phyloP scores from a whole-genome alignment of 2,329 filamentous ascomycete species.

The Penicillium sp. region DNA sequence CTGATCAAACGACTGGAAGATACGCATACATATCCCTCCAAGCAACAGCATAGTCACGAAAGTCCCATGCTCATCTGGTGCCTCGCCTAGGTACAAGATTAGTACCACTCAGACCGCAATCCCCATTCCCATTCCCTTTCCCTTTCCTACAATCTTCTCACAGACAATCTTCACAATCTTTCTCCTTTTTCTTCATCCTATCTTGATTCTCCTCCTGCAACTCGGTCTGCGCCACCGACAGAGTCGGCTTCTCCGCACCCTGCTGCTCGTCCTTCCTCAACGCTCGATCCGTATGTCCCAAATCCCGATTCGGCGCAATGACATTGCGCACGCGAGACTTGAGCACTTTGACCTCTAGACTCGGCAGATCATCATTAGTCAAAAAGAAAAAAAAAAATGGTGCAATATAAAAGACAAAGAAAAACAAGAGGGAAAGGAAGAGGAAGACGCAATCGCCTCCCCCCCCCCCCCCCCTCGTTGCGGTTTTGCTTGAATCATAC shows the following conservation, averaged over 20 bases:
- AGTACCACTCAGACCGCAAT: too few relatives aligned
- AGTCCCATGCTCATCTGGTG: too few relatives aligned
- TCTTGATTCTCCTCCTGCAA: slow-evolving; percentile 5
- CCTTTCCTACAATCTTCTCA: background rate
- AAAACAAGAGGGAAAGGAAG: background rate
- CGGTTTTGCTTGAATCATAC: slow-evolving; percentile 30
- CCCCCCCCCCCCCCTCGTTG: too few relatives aligned
- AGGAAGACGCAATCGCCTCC: background rate
- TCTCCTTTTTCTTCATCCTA: slow-evolving; percentile 15
- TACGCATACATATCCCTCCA: too few relatives aligned
- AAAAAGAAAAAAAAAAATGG: background rate
- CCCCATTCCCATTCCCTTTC: too few relatives aligned
- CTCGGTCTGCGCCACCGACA: too few relatives aligned
- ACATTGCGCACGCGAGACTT: slow-evolving; percentile 79
- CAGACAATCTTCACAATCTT: slow-evolving; percentile 18
- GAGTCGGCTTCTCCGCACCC: slow-evolving; percentile 18
- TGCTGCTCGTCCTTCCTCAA: slow-evolving; percentile 37
- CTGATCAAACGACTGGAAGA: too few relatives aligned
- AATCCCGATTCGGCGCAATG: slow-evolving; percentile 67
- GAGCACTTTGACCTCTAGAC: slow-evolving; percentile 72
- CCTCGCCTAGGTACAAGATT: too few relatives aligned
- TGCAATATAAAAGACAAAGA: background rate
- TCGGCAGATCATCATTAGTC: too few relatives aligned
- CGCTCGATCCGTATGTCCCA: slow-evolving; percentile 72
- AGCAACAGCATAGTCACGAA: too few relatives aligned